Percentiles rank a stretch among this genome's conserved stretches.
These are phyloP conservation scores for Lactarius psammicola DNA, from an alignment of 768 basidiomycete species.

Conservation along the genomic window DNA sequence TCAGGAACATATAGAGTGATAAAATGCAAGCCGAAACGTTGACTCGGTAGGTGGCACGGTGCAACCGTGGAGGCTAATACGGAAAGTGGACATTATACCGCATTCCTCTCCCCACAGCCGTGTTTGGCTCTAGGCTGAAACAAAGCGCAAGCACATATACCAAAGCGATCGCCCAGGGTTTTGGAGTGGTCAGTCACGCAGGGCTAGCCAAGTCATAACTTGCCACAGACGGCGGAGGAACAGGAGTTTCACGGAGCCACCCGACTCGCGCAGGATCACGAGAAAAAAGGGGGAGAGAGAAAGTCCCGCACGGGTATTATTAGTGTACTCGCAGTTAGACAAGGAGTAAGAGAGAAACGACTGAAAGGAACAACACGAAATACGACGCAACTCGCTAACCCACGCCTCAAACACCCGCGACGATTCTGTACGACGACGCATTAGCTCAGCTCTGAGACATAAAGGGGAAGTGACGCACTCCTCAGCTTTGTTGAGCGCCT, in stretches of 20 bases:
- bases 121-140: too few relatives aligned
- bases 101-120: too few relatives aligned
- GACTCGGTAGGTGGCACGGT: too few relatives aligned
- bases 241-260: neutral
- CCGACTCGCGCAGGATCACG: neutral
- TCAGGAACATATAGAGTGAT: too few relatives aligned
- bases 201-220: neutral
- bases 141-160: neutral
- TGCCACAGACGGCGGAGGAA: neutral
- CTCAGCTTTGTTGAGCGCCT: constrained; percentile 94
- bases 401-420: constrained; percentile 51
- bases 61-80: too few relatives aligned
- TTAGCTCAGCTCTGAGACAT: constrained; percentile 20
- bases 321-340: constrained; percentile 28
- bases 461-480: constrained; percentile 55
- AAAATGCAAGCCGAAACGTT: too few relatives aligned
- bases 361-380: constrained; percentile 7
- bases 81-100: too few relatives aligned
- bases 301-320: constrained; percentile 27
- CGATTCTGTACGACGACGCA: constrained; percentile 46
- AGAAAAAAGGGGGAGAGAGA: too few relatives aligned
- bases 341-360: constrained; percentile 12
- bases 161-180: neutral
- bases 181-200: neutral
- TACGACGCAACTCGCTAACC: neutral